Percentiles rank a stretch among this genome's conserved stretches.
Conservation (phyloP, 306 rosid genomes). For the Vigna trinervia region DNA sequence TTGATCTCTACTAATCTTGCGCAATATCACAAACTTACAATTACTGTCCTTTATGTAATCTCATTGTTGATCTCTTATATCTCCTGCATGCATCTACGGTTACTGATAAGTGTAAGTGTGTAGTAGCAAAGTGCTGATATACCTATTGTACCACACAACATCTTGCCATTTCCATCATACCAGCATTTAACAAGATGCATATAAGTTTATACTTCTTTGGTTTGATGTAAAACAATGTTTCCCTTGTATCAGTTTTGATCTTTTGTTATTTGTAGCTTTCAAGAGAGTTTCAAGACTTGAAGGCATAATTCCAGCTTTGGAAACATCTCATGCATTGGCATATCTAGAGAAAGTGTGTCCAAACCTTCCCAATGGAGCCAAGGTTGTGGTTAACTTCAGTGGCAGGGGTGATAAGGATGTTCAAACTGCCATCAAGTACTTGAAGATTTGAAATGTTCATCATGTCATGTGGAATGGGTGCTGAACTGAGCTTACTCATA, state of each 20-base stretch:
- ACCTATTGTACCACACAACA: neutral
- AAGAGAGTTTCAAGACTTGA: slow-evolving; percentile 83
- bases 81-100: neutral
- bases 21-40: neutral
- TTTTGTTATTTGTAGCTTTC: slow-evolving; percentile 63
- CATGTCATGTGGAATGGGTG: slow-evolving; percentile 22
- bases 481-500: slow-evolving; percentile 30
- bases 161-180: neutral
- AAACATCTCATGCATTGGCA: slow-evolving; percentile 96
- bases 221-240: slow-evolving; percentile 22
- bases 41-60: neutral
- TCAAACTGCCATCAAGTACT: slow-evolving; percentile 84
- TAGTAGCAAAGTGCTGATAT: neutral
- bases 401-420: slow-evolving; percentile 99
- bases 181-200: slow-evolving; percentile 5
- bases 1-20: too few species aligned
- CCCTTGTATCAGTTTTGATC: slow-evolving; percentile 10
- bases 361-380: slow-evolving; percentile 70
- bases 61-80: neutral
- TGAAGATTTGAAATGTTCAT: slow-evolving; percentile 60
- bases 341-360: slow-evolving; percentile 87
- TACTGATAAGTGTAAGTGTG: neutral
- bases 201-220: neutral
- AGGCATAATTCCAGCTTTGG: slow-evolving; percentile 97
- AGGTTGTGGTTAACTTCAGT: slow-evolving; percentile 88